Evolutionary conservation across 768 basidiomycete species (phyloP).

Genomic region (Fibroporia radiculosa): DNA sequence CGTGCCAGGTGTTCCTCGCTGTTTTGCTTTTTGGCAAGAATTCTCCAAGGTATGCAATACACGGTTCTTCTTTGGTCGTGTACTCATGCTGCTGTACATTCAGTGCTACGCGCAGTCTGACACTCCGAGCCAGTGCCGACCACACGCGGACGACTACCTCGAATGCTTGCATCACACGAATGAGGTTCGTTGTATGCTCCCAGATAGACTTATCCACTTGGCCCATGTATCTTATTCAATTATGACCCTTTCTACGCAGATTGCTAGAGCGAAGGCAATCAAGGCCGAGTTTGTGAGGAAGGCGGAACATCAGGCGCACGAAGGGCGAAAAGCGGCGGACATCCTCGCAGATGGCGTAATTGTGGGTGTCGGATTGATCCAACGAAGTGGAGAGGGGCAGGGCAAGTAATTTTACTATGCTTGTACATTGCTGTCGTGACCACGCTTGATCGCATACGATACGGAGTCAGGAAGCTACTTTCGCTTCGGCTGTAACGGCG

Average conservation of each 20-base stretch:
- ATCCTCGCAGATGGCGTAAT: slow-evolving; percentile 67
- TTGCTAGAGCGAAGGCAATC: slow-evolving; percentile 59
- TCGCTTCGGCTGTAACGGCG: too few species aligned
- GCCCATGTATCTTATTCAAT: background rate
- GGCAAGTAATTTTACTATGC: background rate
- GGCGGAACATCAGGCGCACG: slow-evolving; percentile 54
- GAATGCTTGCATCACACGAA: slow-evolving; percentile 87
- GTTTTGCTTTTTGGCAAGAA: slow-evolving; percentile 91
- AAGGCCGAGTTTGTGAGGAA: slow-evolving; percentile 66
- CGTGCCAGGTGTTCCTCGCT: slow-evolving; percentile 68
- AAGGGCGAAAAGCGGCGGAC: slow-evolving; percentile 66
- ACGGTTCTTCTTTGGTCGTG: background rate
- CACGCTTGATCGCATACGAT: too few species aligned
- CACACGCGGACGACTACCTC: slow-evolving; percentile 77
- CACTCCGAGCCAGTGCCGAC: slow-evolving; percentile 60
- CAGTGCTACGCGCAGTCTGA: slow-evolving; percentile 86
- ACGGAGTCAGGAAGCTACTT: too few species aligned
- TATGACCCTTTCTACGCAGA: slow-evolving; percentile 26
- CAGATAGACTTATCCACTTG: too few species aligned
- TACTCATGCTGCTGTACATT: background rate
- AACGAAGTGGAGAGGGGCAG: slow-evolving; percentile 29
- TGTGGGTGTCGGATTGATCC: slow-evolving; percentile 69
- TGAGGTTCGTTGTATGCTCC: slow-evolving; percentile 53
- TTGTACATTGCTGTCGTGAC: background rate
- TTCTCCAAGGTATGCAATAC: slow-evolving; percentile 52